A percentile compares a stretch with the other conserved stretches of the same genome.
Conservation (phyloP, 306 rosid species). For the Sindora glabra region DNA sequence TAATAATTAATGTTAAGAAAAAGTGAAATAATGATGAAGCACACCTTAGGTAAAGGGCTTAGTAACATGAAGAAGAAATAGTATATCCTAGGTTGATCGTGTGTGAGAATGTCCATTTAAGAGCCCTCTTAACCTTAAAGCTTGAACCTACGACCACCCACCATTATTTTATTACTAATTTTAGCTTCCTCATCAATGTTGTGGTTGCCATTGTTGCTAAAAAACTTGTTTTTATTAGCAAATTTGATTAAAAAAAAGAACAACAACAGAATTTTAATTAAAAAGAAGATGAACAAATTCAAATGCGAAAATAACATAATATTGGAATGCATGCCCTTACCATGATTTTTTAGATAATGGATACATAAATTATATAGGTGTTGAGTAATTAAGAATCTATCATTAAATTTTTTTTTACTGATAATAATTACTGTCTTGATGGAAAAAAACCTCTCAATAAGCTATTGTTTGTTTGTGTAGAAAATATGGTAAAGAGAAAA, state of each 20-base stretch:
- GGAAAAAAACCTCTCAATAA: too few species aligned
- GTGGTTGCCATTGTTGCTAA: slow-evolving; percentile 9
- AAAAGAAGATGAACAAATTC: slow-evolving; percentile 17
- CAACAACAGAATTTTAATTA: slow-evolving; percentile 25
- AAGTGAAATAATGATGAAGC: neutral
- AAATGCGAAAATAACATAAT: slow-evolving; percentile 33
- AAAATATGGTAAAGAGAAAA: too few species aligned
- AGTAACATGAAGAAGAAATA: slow-evolving; percentile 61
- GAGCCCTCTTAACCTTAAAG: slow-evolving; percentile 70
- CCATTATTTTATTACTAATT: slow-evolving; percentile 61
- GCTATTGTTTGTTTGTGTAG: too few species aligned
- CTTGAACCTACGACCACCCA: slow-evolving; percentile 75
- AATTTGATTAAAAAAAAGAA: slow-evolving; percentile 17
- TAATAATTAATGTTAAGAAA: too few species aligned
- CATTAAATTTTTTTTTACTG: too few species aligned
- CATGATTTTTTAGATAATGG: too few species aligned
- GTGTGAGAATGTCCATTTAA: slow-evolving; percentile 85
- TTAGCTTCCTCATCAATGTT: neutral
- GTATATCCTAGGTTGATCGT: slow-evolving; percentile 45
- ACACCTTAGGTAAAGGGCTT: slow-evolving; percentile 46
- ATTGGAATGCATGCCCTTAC: slow-evolving; percentile 33
- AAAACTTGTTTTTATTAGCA: slow-evolving; percentile 29
- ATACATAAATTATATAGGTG: too few species aligned
- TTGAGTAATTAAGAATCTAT: too few species aligned
- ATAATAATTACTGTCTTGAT: too few species aligned